Conservation (phyloP, 768 basidiomycete species). For the Auricularia sp. region DNA sequence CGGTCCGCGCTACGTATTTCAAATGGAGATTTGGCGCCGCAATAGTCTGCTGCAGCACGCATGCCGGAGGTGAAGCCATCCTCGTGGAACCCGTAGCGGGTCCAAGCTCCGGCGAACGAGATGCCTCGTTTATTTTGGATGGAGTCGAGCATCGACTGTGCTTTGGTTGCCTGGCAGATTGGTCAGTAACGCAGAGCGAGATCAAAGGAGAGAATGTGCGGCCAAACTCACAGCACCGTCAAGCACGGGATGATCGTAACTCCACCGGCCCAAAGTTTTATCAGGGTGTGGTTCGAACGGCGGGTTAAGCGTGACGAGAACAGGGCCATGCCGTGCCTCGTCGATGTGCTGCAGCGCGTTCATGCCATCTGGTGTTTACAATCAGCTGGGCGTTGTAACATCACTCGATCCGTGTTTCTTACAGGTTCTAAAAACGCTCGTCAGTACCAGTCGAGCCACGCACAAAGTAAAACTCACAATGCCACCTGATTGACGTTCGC, state of each 20-base stretch:
- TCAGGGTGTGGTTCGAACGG: slow-evolving; percentile 45
- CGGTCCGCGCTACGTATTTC: slow-evolving; percentile 1
- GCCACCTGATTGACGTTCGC: slow-evolving; percentile 50
- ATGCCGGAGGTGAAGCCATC: slow-evolving; percentile 54
- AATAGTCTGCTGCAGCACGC: slow-evolving; percentile 19
- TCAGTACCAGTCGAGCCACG: slow-evolving; percentile 4
- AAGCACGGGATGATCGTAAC: slow-evolving; percentile 62
- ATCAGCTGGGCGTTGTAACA: neutral
- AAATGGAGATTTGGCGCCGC: slow-evolving; percentile 2
- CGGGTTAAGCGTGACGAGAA: slow-evolving; percentile 66
- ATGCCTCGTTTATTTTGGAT: slow-evolving; percentile 58
- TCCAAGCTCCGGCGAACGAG: slow-evolving; percentile 61
- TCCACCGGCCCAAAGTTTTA: slow-evolving; percentile 39
- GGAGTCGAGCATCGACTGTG: slow-evolving; percentile 39
- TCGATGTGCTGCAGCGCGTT: slow-evolving; percentile 64
- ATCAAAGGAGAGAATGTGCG: too few relatives aligned
- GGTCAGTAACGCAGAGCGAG: neutral
- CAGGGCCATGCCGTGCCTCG: slow-evolving; percentile 42
- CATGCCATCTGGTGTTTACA: slow-evolving; percentile 47
- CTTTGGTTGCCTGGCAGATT: slow-evolving; percentile 35
- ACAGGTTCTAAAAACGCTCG: slow-evolving; percentile 31
- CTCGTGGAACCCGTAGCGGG: slow-evolving; percentile 74
- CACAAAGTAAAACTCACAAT: slow-evolving; percentile 32
- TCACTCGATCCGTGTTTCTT: slow-evolving; percentile 6
- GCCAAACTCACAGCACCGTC: slow-evolving; percentile 32